Evolutionary conservation across 805 yeast genomes (phyloP).

Genomic region (Suhomyces tanzawaensis): DNA sequence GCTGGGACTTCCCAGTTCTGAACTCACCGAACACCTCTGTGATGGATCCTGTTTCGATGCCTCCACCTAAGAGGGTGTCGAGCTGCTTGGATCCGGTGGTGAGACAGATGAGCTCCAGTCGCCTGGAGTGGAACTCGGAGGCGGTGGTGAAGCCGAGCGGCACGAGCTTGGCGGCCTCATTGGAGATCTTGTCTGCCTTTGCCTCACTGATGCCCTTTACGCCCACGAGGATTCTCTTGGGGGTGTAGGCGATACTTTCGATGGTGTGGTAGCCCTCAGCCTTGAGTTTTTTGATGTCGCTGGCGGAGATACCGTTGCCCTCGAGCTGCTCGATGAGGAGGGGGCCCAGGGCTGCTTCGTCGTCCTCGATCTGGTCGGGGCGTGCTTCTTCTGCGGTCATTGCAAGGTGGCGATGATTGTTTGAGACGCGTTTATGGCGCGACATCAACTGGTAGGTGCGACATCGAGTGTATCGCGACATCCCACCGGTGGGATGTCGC

Average conservation of each 20-base stretch:
- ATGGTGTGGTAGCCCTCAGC: conserved; percentile 87
- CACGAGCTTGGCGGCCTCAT: conserved; percentile 81
- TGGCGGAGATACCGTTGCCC: conserved; percentile 82
- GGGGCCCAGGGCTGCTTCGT: conserved; percentile 57
- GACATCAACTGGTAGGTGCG: too few species aligned
- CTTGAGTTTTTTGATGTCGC: conserved; percentile 75
- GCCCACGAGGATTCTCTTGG: conserved; percentile 69
- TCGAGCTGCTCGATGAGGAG: conserved; percentile 53
- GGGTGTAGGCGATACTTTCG: conserved; percentile 90
- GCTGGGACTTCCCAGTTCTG: conserved; percentile 95
- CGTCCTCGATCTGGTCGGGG: conserved; percentile 38
- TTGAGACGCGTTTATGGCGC: conserved; percentile 6
- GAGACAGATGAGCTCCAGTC: conserved; percentile 86
- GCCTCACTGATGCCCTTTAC: conserved; percentile 95
- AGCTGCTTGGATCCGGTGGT: conserved; percentile 95
- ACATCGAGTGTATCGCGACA: too few species aligned
- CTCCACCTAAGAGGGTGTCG: conserved; percentile 93
- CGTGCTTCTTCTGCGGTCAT: conserved; percentile 12
- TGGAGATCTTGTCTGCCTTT: conserved; percentile 81
- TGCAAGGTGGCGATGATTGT: too few species aligned
- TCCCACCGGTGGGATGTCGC: too few species aligned
- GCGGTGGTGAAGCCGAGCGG: conserved; percentile 98
- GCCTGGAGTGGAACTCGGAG: conserved; percentile 83
- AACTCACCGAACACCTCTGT: conserved; percentile 97
- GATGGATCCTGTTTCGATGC: conserved; percentile 94